phyloP scores from a whole-genome alignment of 2,329 filamentous ascomycete species.

The Chalara sp. region DNA sequence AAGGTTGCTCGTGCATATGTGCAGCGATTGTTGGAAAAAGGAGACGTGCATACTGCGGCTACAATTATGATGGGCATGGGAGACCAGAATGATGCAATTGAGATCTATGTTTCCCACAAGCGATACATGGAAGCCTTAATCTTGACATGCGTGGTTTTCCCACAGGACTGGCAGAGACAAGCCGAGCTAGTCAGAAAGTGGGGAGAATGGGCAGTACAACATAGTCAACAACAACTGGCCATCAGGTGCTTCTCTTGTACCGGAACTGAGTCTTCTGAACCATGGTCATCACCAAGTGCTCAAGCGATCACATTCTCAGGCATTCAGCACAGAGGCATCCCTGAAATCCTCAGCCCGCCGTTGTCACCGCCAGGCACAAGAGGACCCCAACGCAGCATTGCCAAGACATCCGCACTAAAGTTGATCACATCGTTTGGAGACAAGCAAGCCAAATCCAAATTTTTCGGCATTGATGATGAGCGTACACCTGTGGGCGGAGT shows the following conservation, averaged over 20 bases:
- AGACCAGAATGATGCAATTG: conserved; percentile 89
- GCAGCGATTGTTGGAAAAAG: conserved; percentile 80
- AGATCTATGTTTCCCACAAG: conserved; percentile 89
- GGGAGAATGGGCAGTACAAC: conserved; percentile 85
- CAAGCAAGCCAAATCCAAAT: conserved; percentile 52
- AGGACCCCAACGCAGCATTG: conserved; percentile 55
- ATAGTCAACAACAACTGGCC: conserved; percentile 82
- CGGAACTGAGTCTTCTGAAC: conserved; percentile 74
- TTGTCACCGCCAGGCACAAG: conserved; percentile 64
- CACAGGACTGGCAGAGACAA: conserved; percentile 85
- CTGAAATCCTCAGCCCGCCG: conserved; percentile 60
- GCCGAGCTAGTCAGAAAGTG: conserved; percentile 84
- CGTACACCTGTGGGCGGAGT: conserved; percentile 66
- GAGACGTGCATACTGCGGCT: conserved; percentile 85
- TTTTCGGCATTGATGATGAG: conserved; percentile 53
- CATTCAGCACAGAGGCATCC: conserved; percentile 50
- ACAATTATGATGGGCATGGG: conserved; percentile 90
- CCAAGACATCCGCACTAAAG: conserved; percentile 79
- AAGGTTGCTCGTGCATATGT: conserved; percentile 88
- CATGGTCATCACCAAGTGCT: conserved; percentile 82
- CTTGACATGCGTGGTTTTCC: conserved; percentile 75
- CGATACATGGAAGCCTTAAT: conserved; percentile 90
- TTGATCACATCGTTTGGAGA: conserved; percentile 85
- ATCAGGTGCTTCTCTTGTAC: conserved; percentile 92
- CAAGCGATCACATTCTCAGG: conserved; percentile 51